phyloP scores from a whole-genome alignment of 805 yeast genomes.

The Candida ovalis region DNA sequence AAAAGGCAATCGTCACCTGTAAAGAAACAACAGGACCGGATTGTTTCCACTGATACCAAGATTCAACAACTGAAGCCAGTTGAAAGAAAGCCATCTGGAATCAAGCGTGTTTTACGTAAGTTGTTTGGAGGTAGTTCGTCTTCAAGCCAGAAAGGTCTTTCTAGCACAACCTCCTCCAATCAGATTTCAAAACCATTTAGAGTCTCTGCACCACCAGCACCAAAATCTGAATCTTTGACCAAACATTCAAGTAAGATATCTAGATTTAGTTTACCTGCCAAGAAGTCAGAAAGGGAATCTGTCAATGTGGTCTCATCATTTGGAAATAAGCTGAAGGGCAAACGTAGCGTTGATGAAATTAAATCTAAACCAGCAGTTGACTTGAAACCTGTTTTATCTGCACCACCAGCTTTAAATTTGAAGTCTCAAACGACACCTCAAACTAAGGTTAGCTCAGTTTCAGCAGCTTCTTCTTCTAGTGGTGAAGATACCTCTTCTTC shows the following conservation, averaged over 20 bases:
- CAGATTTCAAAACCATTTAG: neutral
- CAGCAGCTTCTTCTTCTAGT: no score
- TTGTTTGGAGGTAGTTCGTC: conserved; percentile 4
- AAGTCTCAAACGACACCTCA: neutral
- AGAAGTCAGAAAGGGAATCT: neutral
- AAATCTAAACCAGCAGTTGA: neutral
- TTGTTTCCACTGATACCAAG: neutral
- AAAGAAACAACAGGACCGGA: neutral
- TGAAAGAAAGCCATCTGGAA: conserved; percentile 6
- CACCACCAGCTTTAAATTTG: no score
- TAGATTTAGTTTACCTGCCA: neutral
- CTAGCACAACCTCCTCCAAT: neutral
- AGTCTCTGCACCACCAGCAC: neutral
- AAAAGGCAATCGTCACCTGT: no score
- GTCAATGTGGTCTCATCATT: neutral
- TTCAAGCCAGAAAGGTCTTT: no score
- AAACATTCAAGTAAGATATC: neutral
- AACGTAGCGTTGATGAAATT: neutral
- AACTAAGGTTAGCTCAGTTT: no score
- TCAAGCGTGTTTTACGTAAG: conserved; percentile 5
- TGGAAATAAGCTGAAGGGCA: neutral
- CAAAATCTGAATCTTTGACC: neutral
- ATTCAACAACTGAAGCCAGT: neutral
- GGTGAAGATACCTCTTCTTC: no score
- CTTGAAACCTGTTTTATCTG: no score